A percentile compares a stretch with the other conserved stretches of the same genome.
Evolutionary conservation across 108 stramenopile genomes (phyloP).

Genomic region (Nitzschia putrida): DNA sequence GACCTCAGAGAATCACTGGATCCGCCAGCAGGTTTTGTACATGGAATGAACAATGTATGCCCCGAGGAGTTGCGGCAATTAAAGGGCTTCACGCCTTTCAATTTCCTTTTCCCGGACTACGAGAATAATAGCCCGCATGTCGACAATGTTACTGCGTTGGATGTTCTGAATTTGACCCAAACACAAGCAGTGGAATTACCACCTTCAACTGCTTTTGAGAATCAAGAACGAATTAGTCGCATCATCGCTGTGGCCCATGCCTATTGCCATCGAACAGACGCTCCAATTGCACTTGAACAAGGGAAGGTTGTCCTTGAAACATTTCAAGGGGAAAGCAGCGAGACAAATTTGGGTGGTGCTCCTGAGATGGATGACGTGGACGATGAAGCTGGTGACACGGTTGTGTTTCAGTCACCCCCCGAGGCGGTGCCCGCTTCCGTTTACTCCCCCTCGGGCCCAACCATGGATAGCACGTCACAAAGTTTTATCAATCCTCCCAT

Average conservation of each 20-base stretch:
- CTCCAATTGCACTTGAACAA: constrained; percentile 1
- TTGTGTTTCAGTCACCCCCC: constrained; percentile 10
- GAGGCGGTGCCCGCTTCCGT: not conserved
- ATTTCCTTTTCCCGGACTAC: constrained; percentile 12
- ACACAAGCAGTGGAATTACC: constrained; percentile 24
- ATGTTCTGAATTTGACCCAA: constrained; percentile 21
- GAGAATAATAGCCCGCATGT: constrained; percentile 6
- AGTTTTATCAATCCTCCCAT: no score
- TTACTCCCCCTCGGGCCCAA: no score
- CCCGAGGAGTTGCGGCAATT: constrained; percentile 36
- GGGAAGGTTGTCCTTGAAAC: not conserved
- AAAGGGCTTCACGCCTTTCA: constrained; percentile 43
- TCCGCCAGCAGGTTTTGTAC: not conserved
- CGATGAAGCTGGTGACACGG: constrained; percentile 22
- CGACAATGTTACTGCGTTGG: constrained; percentile 12
- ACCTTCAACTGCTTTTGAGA: constrained; percentile 9
- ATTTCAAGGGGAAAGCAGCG: not conserved
- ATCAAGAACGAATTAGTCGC: constrained; percentile 8
- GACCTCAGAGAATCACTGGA: constrained; percentile 15
- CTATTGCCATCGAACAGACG: not conserved
- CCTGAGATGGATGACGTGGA: constrained; percentile 10
- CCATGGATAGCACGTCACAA: no score
- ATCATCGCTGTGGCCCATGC: constrained; percentile 18
- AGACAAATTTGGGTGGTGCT: not conserved
- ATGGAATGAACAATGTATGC: not conserved